phyloP scores from a whole-genome alignment of 2,329 filamentous ascomycete genomes.

The Corinectria fuckeliana region DNA sequence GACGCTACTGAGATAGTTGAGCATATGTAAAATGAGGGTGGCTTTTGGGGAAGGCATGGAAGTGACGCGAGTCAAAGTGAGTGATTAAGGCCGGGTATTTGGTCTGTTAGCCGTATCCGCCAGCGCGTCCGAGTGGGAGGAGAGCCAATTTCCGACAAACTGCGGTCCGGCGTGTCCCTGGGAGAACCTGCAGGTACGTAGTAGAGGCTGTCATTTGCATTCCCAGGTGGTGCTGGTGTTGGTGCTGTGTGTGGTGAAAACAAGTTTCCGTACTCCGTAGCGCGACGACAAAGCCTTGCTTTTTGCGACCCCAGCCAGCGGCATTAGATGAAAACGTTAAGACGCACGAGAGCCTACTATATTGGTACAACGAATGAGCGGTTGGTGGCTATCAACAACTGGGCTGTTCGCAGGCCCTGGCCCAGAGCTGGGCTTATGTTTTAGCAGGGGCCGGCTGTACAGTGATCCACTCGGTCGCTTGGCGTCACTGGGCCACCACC shows the following conservation, averaged over 20 bases:
- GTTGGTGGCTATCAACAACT: constrained; percentile 30
- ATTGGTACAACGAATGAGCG: constrained; percentile 34
- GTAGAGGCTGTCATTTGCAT: constrained; percentile 16
- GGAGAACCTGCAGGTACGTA: not conserved
- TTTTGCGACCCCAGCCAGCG: constrained; percentile 12
- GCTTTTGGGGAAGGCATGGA: not conserved
- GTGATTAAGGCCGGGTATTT: not conserved
- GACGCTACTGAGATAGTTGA: no score
- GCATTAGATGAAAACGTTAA: constrained; percentile 21
- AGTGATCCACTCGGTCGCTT: not conserved
- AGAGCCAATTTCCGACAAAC: constrained; percentile 16
- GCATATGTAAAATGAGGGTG: not conserved
- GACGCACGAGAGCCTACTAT: constrained; percentile 23
- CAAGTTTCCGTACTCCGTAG: no score
- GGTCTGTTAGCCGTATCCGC: not conserved
- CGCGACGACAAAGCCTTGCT: not conserved
- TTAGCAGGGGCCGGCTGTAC: constrained; percentile 21
- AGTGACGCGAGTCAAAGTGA: no score
- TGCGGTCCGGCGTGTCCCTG: constrained; percentile 7
- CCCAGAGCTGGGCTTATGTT: constrained; percentile 2
- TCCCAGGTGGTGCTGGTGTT: constrained; percentile 3
- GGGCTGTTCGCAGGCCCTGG: constrained; percentile 6
- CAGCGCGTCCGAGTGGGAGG: not conserved
- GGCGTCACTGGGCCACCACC: not conserved
- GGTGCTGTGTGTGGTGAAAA: no score